Evolutionary conservation across 106 monocot genomes (phyloP).

Genomic region (Apostasia ramifera): DNA sequence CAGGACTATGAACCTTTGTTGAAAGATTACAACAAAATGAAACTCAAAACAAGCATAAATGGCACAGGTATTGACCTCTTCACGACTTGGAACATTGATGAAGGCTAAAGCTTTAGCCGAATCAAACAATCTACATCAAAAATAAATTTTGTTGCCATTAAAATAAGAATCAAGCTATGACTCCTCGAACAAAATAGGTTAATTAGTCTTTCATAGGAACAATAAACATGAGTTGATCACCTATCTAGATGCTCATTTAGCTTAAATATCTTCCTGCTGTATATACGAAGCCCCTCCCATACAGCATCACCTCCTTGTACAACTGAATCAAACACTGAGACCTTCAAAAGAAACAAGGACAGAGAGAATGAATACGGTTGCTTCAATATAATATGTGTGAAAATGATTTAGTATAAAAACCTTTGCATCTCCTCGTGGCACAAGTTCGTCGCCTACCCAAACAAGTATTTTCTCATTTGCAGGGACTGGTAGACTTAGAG

Average conservation of each 20-base stretch:
- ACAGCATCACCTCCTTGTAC: conserved; percentile 99
- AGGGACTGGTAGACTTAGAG: conserved; percentile 74
- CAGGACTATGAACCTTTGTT: neutral
- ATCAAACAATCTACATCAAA: conserved; percentile 60
- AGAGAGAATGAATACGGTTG: conserved; percentile 5
- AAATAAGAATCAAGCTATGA: neutral
- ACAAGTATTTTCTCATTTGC: conserved; percentile 84
- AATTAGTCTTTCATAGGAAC: neutral
- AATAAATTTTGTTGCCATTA: conserved; percentile 7
- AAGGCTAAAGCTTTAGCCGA: conserved; percentile 96
- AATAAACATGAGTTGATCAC: conserved; percentile 16
- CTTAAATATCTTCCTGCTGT: conserved; percentile 83
- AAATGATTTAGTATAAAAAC: conserved; percentile 23
- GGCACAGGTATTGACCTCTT: conserved; percentile 43
- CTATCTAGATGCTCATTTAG: conserved; percentile 91
- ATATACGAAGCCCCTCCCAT: conserved; percentile 95
- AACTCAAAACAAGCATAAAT: neutral
- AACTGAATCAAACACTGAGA: conserved; percentile 96
- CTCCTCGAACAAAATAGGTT: neutral
- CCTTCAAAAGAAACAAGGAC: conserved; percentile 34
- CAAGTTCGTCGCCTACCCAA: conserved; percentile 85
- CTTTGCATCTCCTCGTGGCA: conserved; percentile 86
- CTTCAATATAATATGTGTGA: neutral
- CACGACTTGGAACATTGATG: conserved; percentile 62
- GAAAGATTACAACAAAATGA: neutral